Evolutionary conservation across 2,329 filamentous ascomycete species (phyloP).

Genomic region (Pezicula neosporulosa): DNA sequence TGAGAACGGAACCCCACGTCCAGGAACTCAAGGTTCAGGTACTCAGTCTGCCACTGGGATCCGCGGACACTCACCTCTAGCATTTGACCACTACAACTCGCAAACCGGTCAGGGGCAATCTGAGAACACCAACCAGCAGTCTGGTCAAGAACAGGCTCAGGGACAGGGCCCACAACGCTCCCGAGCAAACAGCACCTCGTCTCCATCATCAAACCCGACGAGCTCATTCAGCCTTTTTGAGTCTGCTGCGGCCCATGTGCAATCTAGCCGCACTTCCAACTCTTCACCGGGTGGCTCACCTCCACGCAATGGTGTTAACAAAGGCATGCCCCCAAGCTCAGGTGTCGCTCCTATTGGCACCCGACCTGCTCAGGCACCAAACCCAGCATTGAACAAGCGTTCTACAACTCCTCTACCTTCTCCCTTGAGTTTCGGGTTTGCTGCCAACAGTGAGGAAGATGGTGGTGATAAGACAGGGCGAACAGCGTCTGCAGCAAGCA

Average conservation of each 20-base stretch:
- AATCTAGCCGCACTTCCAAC: conserved; percentile 74
- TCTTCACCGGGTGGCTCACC: conserved; percentile 85
- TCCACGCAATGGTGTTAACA: conserved; percentile 62
- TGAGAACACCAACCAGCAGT: conserved; percentile 17
- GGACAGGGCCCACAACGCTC: conserved; percentile 41
- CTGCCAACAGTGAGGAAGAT: conserved; percentile 47
- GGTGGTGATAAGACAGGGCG: conserved; percentile 31
- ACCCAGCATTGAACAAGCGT: conserved; percentile 60
- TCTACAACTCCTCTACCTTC: conserved; percentile 90
- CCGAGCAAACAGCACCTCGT: conserved; percentile 80
- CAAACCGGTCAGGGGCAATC: conserved; percentile 23
- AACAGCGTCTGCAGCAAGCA: conserved; percentile 55
- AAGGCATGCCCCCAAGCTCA: conserved; percentile 46
- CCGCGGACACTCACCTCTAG: conserved; percentile 75
- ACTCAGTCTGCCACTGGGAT: conserved; percentile 58
- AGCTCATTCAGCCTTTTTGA: conserved; percentile 60
- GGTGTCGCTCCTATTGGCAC: conserved; percentile 92
- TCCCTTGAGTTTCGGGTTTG: conserved; percentile 75
- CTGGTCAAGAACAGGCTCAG: conserved; percentile 42
- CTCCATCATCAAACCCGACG: conserved; percentile 67
- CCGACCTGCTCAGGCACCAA: conserved; percentile 62
- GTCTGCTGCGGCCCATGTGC: conserved; percentile 50
- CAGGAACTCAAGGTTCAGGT: conserved; percentile 62
- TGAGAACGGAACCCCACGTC: conserved; percentile 60
- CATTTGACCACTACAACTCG: conserved; percentile 65